Base-by-base conservation (phyloP, 139 green algal genomes). In the Chlamydomonas eustigma region DNA sequence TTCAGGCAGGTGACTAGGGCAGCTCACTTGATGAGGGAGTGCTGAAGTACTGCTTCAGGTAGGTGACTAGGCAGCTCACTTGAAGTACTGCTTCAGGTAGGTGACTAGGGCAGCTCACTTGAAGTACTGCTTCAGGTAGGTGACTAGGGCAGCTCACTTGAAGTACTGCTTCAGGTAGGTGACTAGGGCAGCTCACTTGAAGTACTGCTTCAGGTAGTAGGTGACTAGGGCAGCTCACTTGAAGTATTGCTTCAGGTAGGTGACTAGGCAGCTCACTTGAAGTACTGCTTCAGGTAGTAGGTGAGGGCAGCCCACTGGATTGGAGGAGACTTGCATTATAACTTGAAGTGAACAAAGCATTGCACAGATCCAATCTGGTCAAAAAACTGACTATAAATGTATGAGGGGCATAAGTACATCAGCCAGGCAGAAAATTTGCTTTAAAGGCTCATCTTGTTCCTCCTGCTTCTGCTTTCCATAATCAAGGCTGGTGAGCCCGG, bases 401-500 rank as follows among this genome's bases (percentile, higher is more conserved):
- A n/a, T n/a, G n/a, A n/a, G n/a, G n/a, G n/a, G n/a, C n/a, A n/a
- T n/a, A n/a, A n/a, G n/a, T n/a, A n/a, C n/a, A n/a, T n/a, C n/a
- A n/a, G n/a, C n/a, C n/a, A n/a, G n/a, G n/a, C n/a, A n/a, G n/a
- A n/a, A n/a, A n/a, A n/a, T n/a, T n/a, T n/a, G n/a, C n/a, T n/a
- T n/a, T n/a, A n/a, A n/a, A n/a, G n/a, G n/a, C n/a, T n/a, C n/a
- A n/a, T n/a, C n/a, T n/a, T n/a, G n/a, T n/a, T n/a, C n/a, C n/a
- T n/a, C n/a, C n/a, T n/a, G n/a, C n/a, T n/a, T n/a, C n/a, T n/a
- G n/a, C n/a, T n/a, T n/a, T n/a, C n/a, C n/a, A 70, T 70, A 36
- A 1, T 58, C 12, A 74, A 80, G 92, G 36, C 86, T 98, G 37
- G 84, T 98, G 1, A 91, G 81, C 58, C 90, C 92, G 3, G 79